Conservation (phyloP, 2,329 filamentous ascomycete species). For the Penicillium sumatraense region DNA sequence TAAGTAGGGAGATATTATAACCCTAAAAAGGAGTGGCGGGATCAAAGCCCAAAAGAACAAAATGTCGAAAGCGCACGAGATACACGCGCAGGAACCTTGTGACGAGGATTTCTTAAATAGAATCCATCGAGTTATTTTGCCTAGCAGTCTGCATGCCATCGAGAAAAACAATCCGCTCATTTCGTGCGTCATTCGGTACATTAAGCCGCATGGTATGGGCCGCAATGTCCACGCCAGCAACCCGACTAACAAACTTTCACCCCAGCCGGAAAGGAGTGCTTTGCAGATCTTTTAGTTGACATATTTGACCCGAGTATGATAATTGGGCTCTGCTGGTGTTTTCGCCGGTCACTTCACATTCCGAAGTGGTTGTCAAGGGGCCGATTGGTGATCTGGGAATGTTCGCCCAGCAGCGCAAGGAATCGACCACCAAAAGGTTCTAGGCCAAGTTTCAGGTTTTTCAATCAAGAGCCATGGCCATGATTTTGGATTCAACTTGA, state of each 20-base stretch:
- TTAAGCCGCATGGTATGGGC: slow-evolving; percentile 22
- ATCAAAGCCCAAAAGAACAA: slow-evolving; percentile 17
- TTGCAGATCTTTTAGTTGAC: not conserved
- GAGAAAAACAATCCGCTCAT: slow-evolving; percentile 18
- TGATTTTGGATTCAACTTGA: no score
- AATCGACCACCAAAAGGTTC: not conserved
- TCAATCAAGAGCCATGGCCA: no score
- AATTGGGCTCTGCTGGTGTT: slow-evolving; percentile 15
- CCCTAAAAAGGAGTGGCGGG: slow-evolving; percentile 13
- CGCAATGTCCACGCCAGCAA: slow-evolving; percentile 19
- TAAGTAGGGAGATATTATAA: slow-evolving; percentile 6
- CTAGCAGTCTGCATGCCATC: slow-evolving; percentile 15
- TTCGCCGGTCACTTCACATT: slow-evolving; percentile 21
- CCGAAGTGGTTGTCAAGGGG: slow-evolving; percentile 28
- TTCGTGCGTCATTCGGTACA: slow-evolving; percentile 11
- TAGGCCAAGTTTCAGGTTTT: not conserved
- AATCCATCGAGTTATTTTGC: slow-evolving; percentile 11
- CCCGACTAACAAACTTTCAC: not conserved
- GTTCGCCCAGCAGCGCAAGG: slow-evolving; percentile 3
- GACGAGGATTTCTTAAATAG: slow-evolving; percentile 22
- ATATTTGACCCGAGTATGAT: not conserved
- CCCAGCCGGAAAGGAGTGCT: not conserved
- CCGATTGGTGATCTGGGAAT: slow-evolving; percentile 23
- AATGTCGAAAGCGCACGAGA: slow-evolving; percentile 3
- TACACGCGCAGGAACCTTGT: not conserved